Conservation (phyloP, 2,329 filamentous ascomycete species). For the Paracorniculantispora psalliotae region DNA sequence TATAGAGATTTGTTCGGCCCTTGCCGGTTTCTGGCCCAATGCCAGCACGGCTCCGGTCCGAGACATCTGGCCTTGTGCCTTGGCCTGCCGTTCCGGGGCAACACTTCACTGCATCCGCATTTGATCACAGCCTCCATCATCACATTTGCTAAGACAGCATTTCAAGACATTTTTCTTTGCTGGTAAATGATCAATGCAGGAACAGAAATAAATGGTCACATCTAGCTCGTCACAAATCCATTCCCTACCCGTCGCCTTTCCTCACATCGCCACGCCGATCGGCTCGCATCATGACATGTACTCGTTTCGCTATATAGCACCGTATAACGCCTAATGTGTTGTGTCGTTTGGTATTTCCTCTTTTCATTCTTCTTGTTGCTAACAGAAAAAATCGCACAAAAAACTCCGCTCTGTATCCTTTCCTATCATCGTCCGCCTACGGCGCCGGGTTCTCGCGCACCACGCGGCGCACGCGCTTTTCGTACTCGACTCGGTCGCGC, state of each 20-base stretch:
- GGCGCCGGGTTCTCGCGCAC: slow-evolving; percentile 86
- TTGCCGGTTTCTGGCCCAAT: background rate
- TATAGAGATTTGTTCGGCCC: too few species aligned
- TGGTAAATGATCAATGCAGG: background rate
- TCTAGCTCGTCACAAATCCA: background rate
- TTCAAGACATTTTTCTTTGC: too few species aligned
- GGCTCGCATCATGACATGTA: background rate
- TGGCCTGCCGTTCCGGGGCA: background rate
- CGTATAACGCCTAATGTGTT: background rate
- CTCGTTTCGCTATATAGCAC: background rate
- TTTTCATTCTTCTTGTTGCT: too few species aligned
- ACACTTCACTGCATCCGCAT: background rate
- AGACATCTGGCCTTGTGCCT: background rate
- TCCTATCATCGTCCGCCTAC: slow-evolving; percentile 28
- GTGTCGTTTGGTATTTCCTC: background rate
- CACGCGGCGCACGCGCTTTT: slow-evolving; percentile 78
- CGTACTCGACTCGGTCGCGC: slow-evolving; percentile 81
- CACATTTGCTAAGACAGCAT: background rate
- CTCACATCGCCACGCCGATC: background rate
- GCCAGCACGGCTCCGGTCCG: too few species aligned
- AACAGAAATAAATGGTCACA: background rate
- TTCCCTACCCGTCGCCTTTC: too few species aligned
- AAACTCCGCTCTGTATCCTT: background rate
- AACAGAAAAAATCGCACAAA: background rate
- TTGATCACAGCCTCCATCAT: background rate